Evolutionary conservation across 805 yeast species (phyloP), one percentile per base, ranked within the genome.

Genomic region (Danielozyma ontarioensis): DNA sequence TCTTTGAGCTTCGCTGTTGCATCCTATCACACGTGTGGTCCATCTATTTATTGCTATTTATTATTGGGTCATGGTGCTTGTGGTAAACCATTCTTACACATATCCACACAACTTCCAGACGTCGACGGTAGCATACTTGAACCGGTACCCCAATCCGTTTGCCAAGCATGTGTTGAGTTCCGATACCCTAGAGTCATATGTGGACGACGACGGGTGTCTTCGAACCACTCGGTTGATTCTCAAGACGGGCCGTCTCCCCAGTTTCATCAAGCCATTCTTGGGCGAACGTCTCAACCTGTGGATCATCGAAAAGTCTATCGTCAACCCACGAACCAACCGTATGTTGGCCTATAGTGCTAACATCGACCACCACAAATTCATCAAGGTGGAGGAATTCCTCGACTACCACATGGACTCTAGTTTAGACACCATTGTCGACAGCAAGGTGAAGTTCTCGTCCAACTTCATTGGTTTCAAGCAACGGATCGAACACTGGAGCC

Each of bases 401-500:
- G 66, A 62, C 2, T 89, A 83, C 54, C 58, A 63, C 27, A 46
- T 48, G 1, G 53, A 48, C 3, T 43, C 40, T 15, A 31, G 46
- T 23, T 28, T 35, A 29, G 27, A 40, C 35, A 79, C 84, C 0
- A 44, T 49, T 4, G 84, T 82, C 5, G 55, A 65, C 11, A 74
- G 78, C 35, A 62, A 69, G 26, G 96, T 86, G 13, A 75, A 73
- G 44, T 84, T 89, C 42, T 72, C 81, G 13, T 75, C 86, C 19
- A 84, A 84, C 27, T 78, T 87, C 47, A 29, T 62, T 29, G 83
- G 84, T 2, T 67, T 89, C 45, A 81, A 76, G 49, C 76, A 78
- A 49, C 69, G 80, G 42, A 84, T 89, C 33, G 97, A 89, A 57
- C 67, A 68, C 22, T 87, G 96, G 95, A 78, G 94, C 18, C 78